Percentiles rank a stretch among this genome's conserved stretches.
Conservation (phyloP, 1,284 basidiomycete genomes). For the Cutaneotrichosporon cavernicola region DNA sequence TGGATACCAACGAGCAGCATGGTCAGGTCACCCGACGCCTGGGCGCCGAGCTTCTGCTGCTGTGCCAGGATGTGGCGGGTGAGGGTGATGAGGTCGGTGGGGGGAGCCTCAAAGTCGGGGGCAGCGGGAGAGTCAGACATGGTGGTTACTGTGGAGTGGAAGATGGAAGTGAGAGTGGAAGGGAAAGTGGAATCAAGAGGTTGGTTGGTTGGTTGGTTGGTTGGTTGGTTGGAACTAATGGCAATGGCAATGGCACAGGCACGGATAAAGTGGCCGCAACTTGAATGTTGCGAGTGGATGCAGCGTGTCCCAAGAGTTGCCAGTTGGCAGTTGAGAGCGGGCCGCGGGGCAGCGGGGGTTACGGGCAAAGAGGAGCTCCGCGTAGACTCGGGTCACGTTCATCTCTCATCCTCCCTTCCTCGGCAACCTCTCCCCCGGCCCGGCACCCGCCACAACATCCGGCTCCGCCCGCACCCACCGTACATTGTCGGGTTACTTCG, state of each 20-base stretch:
- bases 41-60: constrained; percentile 72
- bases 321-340: too few relatives aligned
- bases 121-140: constrained; percentile 15
- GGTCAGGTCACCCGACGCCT: constrained; percentile 90
- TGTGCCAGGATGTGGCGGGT: constrained; percentile 84
- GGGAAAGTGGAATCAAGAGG: background rate
- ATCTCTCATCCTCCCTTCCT: background rate
- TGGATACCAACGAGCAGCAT: constrained; percentile 93
- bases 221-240: background rate
- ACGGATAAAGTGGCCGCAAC: background rate
- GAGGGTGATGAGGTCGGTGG: constrained; percentile 84
- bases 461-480: background rate
- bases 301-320: too few relatives aligned
- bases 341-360: background rate
- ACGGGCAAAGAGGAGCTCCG: constrained; percentile 4
- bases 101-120: constrained; percentile 60
- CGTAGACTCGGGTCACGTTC: background rate
- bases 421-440: background rate
- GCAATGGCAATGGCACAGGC: background rate
- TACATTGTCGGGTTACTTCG: constrained; percentile 4
- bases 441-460: background rate
- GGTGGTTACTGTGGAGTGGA: constrained; percentile 8
- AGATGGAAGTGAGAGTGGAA: constrained; percentile 4
- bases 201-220: too few relatives aligned
- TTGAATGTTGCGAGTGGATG: background rate